A percentile compares a stretch with the other conserved stretches of the same genome.
Conservation (phyloP, 2,329 filamentous ascomycete species). For the Aspergillus quadricinctus region DNA sequence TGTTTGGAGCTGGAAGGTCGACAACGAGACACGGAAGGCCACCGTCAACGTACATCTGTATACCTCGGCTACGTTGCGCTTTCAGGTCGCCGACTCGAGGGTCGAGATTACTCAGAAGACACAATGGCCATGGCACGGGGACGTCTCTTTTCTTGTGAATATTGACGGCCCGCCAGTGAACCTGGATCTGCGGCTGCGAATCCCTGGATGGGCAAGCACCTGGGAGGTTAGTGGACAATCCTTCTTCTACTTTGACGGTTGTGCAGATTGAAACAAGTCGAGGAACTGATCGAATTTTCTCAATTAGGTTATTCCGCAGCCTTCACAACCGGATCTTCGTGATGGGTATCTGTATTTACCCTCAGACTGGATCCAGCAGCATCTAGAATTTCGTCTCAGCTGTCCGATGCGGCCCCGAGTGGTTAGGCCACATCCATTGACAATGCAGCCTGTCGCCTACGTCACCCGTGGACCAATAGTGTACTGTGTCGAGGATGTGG, state of each 20-base stretch:
- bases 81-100: conserved; percentile 30
- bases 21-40: conserved; percentile 23
- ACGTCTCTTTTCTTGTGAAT: conserved; percentile 45
- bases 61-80: conserved; percentile 43
- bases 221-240: conserved; percentile 1
- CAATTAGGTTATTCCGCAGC: conserved; percentile 25
- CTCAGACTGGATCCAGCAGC: conserved; percentile 22
- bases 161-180: conserved; percentile 11
- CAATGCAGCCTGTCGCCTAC: conserved; percentile 52
- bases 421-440: conserved; percentile 52
- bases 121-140: conserved; percentile 56
- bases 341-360: conserved; percentile 50
- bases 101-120: conserved; percentile 44
- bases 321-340: conserved; percentile 26
- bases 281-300: neutral
- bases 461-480: conserved; percentile 56
- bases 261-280: neutral
- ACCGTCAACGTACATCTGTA: conserved; percentile 56
- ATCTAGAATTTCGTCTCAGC: conserved; percentile 37
- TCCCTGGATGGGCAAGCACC: conserved; percentile 48
- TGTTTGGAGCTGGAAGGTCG: conserved; percentile 47
- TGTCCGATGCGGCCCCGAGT: conserved; percentile 47
- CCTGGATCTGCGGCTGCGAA: conserved; percentile 45
- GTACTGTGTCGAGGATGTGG: conserved; percentile 58
- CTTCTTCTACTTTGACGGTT: neutral